These are phyloP conservation scores for Apiosordaria backusii DNA, from an alignment of 495 filamentous ascomycete genomes.

Conservation along the genomic window DNA sequence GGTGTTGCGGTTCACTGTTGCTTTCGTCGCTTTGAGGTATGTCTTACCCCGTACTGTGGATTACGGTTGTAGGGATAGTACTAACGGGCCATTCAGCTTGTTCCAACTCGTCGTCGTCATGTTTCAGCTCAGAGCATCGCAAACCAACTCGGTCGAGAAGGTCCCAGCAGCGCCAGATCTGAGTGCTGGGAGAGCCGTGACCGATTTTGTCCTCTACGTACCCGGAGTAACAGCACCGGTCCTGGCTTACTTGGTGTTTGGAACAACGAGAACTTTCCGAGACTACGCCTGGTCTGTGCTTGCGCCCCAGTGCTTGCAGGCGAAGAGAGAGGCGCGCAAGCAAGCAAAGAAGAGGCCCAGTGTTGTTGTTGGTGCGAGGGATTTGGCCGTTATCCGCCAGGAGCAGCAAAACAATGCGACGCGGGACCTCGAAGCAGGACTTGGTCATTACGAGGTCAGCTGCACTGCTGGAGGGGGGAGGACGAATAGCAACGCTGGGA, in stretches of 20 bases:
- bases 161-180: constrained; percentile 36
- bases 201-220: constrained; percentile 43
- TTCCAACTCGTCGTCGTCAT: constrained; percentile 45
- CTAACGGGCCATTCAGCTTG: constrained; percentile 9
- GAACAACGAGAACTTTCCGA: constrained; percentile 40
- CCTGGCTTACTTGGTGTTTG: constrained; percentile 41
- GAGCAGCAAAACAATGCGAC: background rate
- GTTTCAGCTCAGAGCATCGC: constrained; percentile 38
- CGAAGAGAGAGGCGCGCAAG: constrained; percentile 4
- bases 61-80: background rate
- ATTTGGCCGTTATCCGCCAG: background rate
- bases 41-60: background rate
- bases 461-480: background rate
- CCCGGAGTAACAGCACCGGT: constrained; percentile 42
- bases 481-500: background rate
- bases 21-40: constrained; percentile 37
- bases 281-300: constrained; percentile 22
- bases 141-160: constrained; percentile 32
- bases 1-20: constrained; percentile 44
- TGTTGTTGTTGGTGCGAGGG: background rate
- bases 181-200: constrained; percentile 30
- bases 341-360: background rate
- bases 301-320: constrained; percentile 12
- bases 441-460: background rate
- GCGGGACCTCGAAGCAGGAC: background rate